Evolutionary conservation across 2,329 filamentous ascomycete species (phyloP).

Genomic region (Mycosphaerelloides madeirae): DNA sequence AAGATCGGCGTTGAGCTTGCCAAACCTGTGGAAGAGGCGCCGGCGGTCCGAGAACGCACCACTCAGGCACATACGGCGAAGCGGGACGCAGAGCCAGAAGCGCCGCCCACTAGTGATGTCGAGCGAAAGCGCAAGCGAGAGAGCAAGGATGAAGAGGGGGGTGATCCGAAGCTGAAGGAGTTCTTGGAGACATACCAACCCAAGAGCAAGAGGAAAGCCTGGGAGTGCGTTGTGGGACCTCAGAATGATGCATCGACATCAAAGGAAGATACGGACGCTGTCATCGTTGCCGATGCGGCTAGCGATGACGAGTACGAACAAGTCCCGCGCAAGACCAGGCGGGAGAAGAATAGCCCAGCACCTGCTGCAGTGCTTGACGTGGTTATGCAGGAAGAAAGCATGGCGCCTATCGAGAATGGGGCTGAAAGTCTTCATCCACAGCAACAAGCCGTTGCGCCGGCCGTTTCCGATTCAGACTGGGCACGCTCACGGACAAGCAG

Average conservation of each 20-base stretch:
- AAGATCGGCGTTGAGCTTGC: slow-evolving; percentile 87
- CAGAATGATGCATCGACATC: not conserved
- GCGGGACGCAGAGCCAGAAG: slow-evolving; percentile 16
- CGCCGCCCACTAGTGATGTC: slow-evolving; percentile 13
- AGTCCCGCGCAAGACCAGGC: slow-evolving; percentile 47
- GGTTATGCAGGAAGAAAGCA: not conserved
- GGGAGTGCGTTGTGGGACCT: slow-evolving; percentile 51
- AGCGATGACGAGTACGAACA: slow-evolving; percentile 68
- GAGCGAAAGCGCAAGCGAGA: slow-evolving; percentile 65
- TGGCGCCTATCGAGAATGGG: too few relatives aligned
- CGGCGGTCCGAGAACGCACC: not conserved
- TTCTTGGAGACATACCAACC: slow-evolving; percentile 78
- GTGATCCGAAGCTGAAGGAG: slow-evolving; percentile 78
- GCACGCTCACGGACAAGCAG: slow-evolving; percentile 82
- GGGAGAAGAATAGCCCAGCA: slow-evolving; percentile 11
- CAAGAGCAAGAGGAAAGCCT: slow-evolving; percentile 44
- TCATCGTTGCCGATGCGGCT: slow-evolving; percentile 42
- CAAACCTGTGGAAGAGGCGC: slow-evolving; percentile 58
- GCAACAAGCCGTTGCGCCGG: slow-evolving; percentile 23
- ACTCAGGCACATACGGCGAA: slow-evolving; percentile 13
- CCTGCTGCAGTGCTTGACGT: not conserved
- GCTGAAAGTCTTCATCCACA: slow-evolving; percentile 12
- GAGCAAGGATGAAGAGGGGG: slow-evolving; percentile 40
- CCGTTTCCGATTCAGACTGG: slow-evolving; percentile 80
- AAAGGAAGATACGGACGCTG: slow-evolving; percentile 15